Evolutionary conservation across 345 rosid genomes (phyloP).

Genomic region (Lepidium aucheri): DNA sequence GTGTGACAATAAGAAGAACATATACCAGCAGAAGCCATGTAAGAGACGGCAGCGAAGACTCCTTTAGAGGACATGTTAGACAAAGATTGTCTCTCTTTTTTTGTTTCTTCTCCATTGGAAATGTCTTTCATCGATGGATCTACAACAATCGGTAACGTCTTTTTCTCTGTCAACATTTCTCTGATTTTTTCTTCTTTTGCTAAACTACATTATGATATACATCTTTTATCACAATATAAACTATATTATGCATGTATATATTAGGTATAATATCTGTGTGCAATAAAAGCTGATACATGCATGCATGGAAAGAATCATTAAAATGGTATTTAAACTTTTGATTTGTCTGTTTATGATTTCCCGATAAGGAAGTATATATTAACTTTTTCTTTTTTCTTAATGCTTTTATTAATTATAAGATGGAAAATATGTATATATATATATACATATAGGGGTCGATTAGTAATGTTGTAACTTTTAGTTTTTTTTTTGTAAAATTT

Average conservation of each 20-base stretch:
- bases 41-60: conserved; percentile 48
- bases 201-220: background rate
- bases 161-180: background rate
- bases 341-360: background rate
- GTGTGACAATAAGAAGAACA: background rate
- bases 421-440: background rate
- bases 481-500: too few relatives aligned
- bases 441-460: too few relatives aligned
- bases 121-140: background rate
- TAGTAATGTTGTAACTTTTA: too few relatives aligned
- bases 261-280: background rate
- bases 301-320: background rate
- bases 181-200: background rate
- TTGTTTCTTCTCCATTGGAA: background rate
- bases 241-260: background rate
- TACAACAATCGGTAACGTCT: background rate
- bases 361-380: background rate
- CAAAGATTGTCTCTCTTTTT: background rate
- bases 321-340: background rate
- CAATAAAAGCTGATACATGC: background rate
- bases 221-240: background rate
- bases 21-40: conserved; percentile 20
- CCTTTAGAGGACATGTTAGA: conserved; percentile 30
- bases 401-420: background rate
- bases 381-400: background rate